Evolutionary conservation across 306 rosid genomes (phyloP).

Genomic region (Vigna radiata): DNA sequence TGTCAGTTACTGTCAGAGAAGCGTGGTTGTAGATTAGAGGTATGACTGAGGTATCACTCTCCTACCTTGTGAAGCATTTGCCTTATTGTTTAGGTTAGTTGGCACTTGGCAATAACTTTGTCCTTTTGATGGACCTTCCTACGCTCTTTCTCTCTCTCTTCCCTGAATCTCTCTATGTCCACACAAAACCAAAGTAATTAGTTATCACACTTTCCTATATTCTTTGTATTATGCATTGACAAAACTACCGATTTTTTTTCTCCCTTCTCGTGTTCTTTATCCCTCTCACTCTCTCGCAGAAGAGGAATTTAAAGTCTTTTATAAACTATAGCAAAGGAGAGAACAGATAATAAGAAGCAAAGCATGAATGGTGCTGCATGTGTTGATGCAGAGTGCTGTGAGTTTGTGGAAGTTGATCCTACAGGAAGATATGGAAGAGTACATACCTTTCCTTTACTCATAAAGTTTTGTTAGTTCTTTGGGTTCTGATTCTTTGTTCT

Average conservation of each 20-base stretch:
- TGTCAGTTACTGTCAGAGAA: conserved; percentile 58
- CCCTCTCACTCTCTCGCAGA: conserved; percentile 37
- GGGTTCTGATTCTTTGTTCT: conserved; percentile 38
- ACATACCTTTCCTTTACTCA: conserved; percentile 24
- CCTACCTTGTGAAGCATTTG: conserved; percentile 59
- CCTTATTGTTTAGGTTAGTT: conserved; percentile 62
- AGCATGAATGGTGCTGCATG: conserved; percentile 70
- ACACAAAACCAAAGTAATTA: conserved; percentile 45
- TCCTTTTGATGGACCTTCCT: conserved; percentile 55
- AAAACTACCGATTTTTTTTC: conserved; percentile 11
- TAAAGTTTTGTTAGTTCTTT: conserved; percentile 24
- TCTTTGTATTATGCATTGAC: conserved; percentile 40
- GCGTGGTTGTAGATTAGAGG: conserved; percentile 40
- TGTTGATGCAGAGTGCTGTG: conserved; percentile 59
- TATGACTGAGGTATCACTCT: conserved; percentile 34
- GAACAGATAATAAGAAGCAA: conserved; percentile 31
- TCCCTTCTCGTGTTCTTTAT: conserved; percentile 38
- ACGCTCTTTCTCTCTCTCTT: conserved; percentile 36
- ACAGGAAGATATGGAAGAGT: conserved; percentile 99
- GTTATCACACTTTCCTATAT: conserved; percentile 26
- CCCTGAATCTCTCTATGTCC: conserved; percentile 11
- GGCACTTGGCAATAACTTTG: conserved; percentile 57
- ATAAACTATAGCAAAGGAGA: conserved; percentile 35
- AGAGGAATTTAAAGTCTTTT: conserved; percentile 31
- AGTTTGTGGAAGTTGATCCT: conserved; percentile 95